Evolutionary conservation across 106 monocot genomes (phyloP).

Genomic region (Chionographis japonica): DNA sequence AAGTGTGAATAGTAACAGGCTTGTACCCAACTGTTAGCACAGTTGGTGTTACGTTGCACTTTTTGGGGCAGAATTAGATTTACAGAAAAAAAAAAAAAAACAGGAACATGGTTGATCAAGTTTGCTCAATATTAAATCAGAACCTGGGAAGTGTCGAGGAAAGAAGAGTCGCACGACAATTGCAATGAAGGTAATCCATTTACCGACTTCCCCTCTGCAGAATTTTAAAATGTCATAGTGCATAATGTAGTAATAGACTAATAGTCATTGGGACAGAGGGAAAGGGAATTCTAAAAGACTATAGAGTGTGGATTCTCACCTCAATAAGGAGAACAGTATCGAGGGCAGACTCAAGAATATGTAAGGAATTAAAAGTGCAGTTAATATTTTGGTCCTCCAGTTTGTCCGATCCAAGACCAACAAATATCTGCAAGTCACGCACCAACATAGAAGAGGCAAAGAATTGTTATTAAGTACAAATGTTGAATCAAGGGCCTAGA

Average conservation of each 20-base stretch:
- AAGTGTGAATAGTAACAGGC: too few species aligned
- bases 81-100: too few species aligned
- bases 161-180: conserved; percentile 39
- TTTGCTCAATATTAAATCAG: too few species aligned
- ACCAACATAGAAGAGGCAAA: background rate
- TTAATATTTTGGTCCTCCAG: conserved; percentile 48
- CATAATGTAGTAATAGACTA: too few species aligned
- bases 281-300: background rate
- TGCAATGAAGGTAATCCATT: conserved; percentile 35
- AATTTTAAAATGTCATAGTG: background rate
- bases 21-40: too few species aligned
- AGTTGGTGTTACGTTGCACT: too few species aligned
- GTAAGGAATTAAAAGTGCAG: conserved; percentile 36
- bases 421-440: conserved; percentile 3
- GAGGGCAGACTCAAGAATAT: conserved; percentile 46
- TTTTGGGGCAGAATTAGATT: too few species aligned
- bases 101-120: too few species aligned
- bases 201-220: conserved; percentile 33
- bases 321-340: conserved; percentile 3
- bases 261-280: too few species aligned
- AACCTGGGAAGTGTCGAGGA: conserved; percentile 36
- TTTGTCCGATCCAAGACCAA: conserved; percentile 48
- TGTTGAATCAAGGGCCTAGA: too few species aligned
- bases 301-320: too few species aligned
- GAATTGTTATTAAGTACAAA: too few species aligned